These are phyloP conservation scores for Pythium phragmitis DNA, from an alignment of 352 stramenopile genomes.

Conservation along the genomic window DNA sequence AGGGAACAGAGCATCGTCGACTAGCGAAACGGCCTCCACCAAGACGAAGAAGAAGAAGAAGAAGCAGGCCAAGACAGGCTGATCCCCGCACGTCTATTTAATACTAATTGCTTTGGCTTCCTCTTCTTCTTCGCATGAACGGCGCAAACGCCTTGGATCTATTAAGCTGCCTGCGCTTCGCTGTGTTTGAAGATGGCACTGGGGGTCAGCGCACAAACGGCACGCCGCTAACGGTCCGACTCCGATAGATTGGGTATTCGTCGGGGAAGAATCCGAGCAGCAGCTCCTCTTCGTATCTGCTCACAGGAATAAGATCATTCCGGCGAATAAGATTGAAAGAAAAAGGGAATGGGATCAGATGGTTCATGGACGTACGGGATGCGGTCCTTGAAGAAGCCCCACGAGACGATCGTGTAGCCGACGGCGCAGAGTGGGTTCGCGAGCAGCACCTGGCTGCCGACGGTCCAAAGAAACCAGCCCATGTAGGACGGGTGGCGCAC, in stretches of 20 bases:
- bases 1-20: slow-evolving; percentile 2
- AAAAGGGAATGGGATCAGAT: not conserved
- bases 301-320: not conserved
- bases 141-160: too few species aligned
- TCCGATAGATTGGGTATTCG: slow-evolving; percentile 91
- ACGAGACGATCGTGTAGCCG: slow-evolving; percentile 87
- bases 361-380: slow-evolving; percentile 76
- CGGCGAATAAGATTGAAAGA: not conserved
- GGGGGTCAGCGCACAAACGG: slow-evolving; percentile 74
- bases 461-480: slow-evolving; percentile 97
- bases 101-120: too few species aligned
- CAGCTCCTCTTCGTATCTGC: slow-evolving; percentile 91
- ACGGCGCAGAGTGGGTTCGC: slow-evolving; percentile 88
- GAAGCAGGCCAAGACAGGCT: slow-evolving; percentile 21
- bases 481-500: slow-evolving; percentile 95
- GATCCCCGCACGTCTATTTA: not conserved
- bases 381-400: slow-evolving; percentile 94
- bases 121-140: too few species aligned
- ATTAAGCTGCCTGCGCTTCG: too few species aligned
- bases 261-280: slow-evolving; percentile 90
- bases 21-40: slow-evolving; percentile 10
- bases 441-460: slow-evolving; percentile 94
- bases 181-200: too few species aligned
- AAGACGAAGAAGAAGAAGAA: slow-evolving; percentile 51
- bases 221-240: slow-evolving; percentile 89